Percentiles rank a stretch among this genome's conserved stretches.
These are phyloP conservation scores for Yamadazyma spencermartinsiae DNA, from an alignment of 1,139 yeast genomes.

Conservation along the genomic window DNA sequence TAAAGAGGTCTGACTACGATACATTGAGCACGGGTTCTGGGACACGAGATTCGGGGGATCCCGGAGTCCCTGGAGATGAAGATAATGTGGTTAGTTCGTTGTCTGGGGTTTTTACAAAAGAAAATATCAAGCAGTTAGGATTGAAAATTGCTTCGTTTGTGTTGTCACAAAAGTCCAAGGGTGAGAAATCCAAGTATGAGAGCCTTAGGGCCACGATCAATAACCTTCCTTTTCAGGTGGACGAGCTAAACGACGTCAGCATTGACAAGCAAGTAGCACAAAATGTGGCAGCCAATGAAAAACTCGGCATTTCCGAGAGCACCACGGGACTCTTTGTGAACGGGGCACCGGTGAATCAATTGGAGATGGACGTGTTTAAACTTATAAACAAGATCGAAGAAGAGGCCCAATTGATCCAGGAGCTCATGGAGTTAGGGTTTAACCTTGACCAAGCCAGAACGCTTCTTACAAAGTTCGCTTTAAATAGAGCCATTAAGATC, in stretches of 20 bases:
- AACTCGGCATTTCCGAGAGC: slow-evolving; percentile 34
- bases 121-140: slow-evolving; percentile 36
- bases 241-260: slow-evolving; percentile 2
- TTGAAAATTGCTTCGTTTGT: slow-evolving; percentile 48
- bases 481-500: slow-evolving; percentile 36
- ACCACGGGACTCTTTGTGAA: slow-evolving; percentile 60
- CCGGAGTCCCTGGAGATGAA: neutral
- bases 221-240: slow-evolving; percentile 48
- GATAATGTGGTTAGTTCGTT: slow-evolving; percentile 1
- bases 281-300: slow-evolving; percentile 28
- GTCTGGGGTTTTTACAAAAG: neutral
- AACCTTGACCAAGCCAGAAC: slow-evolving; percentile 33
- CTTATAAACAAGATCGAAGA: slow-evolving; percentile 33
- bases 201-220: slow-evolving; percentile 39
- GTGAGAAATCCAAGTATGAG: slow-evolving; percentile 21
- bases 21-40: neutral
- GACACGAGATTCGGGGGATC: too few species aligned
- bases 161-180: slow-evolving; percentile 16
- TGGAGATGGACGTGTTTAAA: slow-evolving; percentile 45
- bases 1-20: slow-evolving; percentile 2
- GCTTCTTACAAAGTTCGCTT: slow-evolving; percentile 47
- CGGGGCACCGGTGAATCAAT: slow-evolving; percentile 53
- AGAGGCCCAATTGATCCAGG: slow-evolving; percentile 36
- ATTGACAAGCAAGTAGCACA: slow-evolving; percentile 19
- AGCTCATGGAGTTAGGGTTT: slow-evolving; percentile 38